These are phyloP conservation scores for Madurella fahalii DNA, from an alignment of 2,329 filamentous ascomycete genomes.

Conservation along the genomic window DNA sequence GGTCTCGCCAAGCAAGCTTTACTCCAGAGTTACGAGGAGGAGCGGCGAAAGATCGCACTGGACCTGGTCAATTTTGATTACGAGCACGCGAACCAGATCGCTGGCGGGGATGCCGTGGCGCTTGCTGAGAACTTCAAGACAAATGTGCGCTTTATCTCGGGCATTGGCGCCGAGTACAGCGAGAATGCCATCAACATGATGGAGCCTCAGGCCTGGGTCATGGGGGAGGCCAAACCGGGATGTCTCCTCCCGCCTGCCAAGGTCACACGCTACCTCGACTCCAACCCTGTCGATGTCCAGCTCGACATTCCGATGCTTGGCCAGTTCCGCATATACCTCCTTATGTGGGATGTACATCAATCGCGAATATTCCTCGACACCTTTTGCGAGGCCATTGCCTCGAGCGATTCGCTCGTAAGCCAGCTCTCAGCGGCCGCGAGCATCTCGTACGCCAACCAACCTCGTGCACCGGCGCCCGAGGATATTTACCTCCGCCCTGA, in stretches of 20 bases:
- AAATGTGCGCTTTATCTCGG: conserved; percentile 65
- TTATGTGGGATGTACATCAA: conserved; percentile 58
- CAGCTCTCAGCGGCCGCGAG: conserved; percentile 56
- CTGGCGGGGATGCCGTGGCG: conserved; percentile 53
- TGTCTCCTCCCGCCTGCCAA: conserved; percentile 62
- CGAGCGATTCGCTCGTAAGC: conserved; percentile 51
- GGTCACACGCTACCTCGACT: conserved; percentile 70
- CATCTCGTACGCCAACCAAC: conserved; percentile 58
- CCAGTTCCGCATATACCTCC: conserved; percentile 72
- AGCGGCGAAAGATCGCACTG: conserved; percentile 58
- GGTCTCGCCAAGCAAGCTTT: conserved; percentile 52
- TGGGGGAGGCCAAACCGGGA: conserved; percentile 50
- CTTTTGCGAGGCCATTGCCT: conserved; percentile 53
- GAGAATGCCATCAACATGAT: conserved; percentile 49
- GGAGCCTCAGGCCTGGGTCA: conserved; percentile 37
- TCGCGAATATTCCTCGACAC: conserved; percentile 55
- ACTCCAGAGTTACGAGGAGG: conserved; percentile 58
- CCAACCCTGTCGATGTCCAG: conserved; percentile 73
- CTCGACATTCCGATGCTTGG: conserved; percentile 73
- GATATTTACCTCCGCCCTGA: conserved; percentile 65
- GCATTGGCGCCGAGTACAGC: conserved; percentile 57
- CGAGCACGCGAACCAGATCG: conserved; percentile 47
- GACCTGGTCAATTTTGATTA: conserved; percentile 57
- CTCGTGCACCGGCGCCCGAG: conserved; percentile 52
- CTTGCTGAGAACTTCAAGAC: conserved; percentile 61